Evolutionary conservation across 2,329 filamentous ascomycete species (phyloP), one percentile per base, ranked within the genome.

Genomic region (Colletotrichum tanaceti): DNA sequence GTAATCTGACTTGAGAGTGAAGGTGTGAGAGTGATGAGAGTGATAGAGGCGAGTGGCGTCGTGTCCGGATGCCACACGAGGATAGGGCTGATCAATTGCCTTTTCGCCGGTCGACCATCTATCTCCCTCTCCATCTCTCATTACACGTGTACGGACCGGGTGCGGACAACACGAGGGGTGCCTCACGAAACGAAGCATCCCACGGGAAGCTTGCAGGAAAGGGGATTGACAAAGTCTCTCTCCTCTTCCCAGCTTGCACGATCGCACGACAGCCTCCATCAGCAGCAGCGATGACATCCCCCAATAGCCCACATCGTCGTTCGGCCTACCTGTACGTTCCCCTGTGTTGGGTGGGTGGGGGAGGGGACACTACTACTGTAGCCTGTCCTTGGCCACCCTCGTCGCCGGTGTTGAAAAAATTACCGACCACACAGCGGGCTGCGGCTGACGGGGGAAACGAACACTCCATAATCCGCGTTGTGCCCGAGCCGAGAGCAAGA

Each of bases 41-140:
- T 39, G 35, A 28, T 22, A 43, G 58, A 67, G 64, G 58, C 58
- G 38, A 66, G 58, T 52, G 22, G 59, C 50, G 41, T 67, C 52
- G 50, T 63, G 50, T 62, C 43, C 28, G 60, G 53, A 64, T 64
- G 46, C 28, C 60, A 64, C 60, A 53, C 65, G 53, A 64, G 60
- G 65, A 68, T 68, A 68, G 60, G 65, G 65, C 65, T 64, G 65
- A 68, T 68, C 20, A 64, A 47, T 64, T 68, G 22, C 53, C 52
- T 57, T 58, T 32, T 60, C 58, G 18, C 35, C 46, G 35, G 46
- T 14, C 11, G 46, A 24, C 20, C 38, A 10, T 52, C 20, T 60
- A 22, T 6, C 58, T 32, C 28, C 9, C 58, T n/a, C n/a, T n/a
- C n/a, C n/a, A n/a, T n/a, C n/a, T n/a, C n/a, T n/a, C n/a, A n/a